Percentiles rank a stretch among this genome's conserved stretches.
Evolutionary conservation across 2,329 filamentous ascomycete genomes (phyloP).

Genomic region (Sporothrix mexicana): DNA sequence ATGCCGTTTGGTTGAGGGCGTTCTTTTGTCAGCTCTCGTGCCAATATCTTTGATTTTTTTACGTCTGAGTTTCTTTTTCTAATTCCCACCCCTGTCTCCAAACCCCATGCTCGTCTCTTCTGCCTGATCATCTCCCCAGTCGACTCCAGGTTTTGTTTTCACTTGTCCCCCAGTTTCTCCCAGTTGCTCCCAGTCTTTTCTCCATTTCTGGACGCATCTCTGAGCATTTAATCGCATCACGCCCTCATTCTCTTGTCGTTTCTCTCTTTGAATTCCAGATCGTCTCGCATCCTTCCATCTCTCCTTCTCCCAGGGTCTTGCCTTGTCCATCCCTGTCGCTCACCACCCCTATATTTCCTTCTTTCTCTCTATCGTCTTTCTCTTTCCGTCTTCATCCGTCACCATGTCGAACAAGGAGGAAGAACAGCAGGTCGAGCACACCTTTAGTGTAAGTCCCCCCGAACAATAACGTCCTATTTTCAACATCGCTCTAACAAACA

Average conservation of each 20-base stretch:
- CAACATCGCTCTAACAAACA: conserved; percentile 1
- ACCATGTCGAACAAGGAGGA: conserved; percentile 26
- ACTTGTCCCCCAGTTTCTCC: background rate
- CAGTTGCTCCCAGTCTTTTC: no score
- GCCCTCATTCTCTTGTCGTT: background rate
- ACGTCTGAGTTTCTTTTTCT: background rate
- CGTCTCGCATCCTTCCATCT: background rate
- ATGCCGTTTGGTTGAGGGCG: background rate
- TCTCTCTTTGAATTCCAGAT: background rate
- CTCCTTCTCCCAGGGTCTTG: background rate
- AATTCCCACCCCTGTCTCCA: background rate
- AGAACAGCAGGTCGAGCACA: conserved; percentile 24
- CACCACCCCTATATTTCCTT: background rate
- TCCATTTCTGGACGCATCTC: conserved; percentile 7
- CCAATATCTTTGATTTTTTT: background rate
- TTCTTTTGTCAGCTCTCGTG: background rate
- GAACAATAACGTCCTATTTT: background rate
- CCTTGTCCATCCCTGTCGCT: background rate
- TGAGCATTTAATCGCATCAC: conserved; percentile 27
- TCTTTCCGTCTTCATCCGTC: background rate
- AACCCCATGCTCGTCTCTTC: no score
- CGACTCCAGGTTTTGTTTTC: no score
- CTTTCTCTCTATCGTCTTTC: background rate
- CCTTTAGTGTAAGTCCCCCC: conserved; percentile 20
- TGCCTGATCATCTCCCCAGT: background rate